Evolutionary conservation across 805 yeast species (phyloP).

Genomic region (Myxozyma mucilagina): DNA sequence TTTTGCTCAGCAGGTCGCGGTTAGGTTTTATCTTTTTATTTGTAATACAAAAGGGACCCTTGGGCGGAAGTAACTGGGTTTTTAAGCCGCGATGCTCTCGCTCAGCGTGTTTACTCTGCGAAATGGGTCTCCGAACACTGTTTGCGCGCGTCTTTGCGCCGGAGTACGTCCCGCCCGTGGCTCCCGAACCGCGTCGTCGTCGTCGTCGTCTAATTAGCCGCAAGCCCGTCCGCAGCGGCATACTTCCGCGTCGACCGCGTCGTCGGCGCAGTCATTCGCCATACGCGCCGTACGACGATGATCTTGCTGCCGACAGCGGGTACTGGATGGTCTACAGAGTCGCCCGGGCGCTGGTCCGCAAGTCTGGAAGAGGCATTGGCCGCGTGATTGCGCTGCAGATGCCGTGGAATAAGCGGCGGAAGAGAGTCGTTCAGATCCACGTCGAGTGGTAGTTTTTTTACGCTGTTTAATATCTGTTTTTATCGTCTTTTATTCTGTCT

Average conservation of each 20-base stretch:
- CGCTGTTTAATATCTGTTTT: not conserved
- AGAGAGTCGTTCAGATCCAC: constrained; percentile 20
- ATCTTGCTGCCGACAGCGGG: not conserved
- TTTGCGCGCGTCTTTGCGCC: constrained; percentile 10
- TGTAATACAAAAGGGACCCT: too few species aligned
- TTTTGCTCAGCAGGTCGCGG: not conserved
- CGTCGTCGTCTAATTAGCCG: constrained; percentile 5
- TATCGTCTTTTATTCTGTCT: not conserved
- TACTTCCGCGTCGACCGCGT: not conserved
- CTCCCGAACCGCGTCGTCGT: constrained; percentile 5
- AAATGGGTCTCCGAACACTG: constrained; percentile 2
- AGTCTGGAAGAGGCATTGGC: constrained; percentile 20
- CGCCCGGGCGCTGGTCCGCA: not conserved
- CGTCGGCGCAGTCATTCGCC: not conserved
- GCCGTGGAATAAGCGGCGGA: constrained; percentile 28
- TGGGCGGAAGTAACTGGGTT: too few species aligned
- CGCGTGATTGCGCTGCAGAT: constrained; percentile 19
- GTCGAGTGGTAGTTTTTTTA: constrained; percentile 21
- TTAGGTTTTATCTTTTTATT: not conserved
- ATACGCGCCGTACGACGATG: not conserved
- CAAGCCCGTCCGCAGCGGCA: not conserved
- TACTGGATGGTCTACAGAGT: not conserved
- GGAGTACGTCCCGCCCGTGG: constrained; percentile 15
- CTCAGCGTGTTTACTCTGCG: too few species aligned
- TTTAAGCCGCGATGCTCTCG: too few species aligned